Evolutionary conservation across 345 rosid genomes (phyloP).

Genomic region (Punica granatum): DNA sequence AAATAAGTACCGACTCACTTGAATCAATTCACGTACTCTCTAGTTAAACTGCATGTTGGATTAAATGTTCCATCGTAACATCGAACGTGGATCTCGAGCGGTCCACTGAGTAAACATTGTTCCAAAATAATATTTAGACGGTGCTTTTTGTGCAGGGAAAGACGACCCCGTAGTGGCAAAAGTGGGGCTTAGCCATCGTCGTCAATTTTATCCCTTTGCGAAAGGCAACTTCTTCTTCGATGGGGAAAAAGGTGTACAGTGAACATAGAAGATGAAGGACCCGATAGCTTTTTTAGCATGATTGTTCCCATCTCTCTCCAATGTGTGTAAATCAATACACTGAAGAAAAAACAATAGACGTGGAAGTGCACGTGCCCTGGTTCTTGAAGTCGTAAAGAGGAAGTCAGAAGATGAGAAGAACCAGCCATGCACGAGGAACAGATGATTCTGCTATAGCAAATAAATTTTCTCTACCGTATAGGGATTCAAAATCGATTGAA

Average conservation of each 20-base stretch:
- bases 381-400: conserved; percentile 25
- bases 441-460: too few species aligned
- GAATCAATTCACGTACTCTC: too few species aligned
- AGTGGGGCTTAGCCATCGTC: not conserved
- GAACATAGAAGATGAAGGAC: not conserved
- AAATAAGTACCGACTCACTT: too few species aligned
- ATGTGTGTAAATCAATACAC: not conserved
- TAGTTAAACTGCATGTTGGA: too few species aligned
- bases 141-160: not conserved
- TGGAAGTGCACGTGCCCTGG: conserved; percentile 11
- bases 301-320: not conserved
- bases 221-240: conserved; percentile 2
- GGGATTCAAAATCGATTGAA: too few species aligned
- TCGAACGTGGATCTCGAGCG: not conserved
- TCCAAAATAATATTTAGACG: not conserved
- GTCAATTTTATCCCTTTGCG: not conserved
- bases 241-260: not conserved
- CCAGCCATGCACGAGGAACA: too few species aligned
- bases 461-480: too few species aligned
- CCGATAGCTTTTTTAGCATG: not conserved
- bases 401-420: conserved; percentile 15
- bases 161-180: not conserved
- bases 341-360: not conserved
- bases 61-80: too few species aligned
- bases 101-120: not conserved